These are phyloP conservation scores for Agaricus subrufescens DNA, from an alignment of 768 basidiomycete species.

Conservation along the genomic window DNA sequence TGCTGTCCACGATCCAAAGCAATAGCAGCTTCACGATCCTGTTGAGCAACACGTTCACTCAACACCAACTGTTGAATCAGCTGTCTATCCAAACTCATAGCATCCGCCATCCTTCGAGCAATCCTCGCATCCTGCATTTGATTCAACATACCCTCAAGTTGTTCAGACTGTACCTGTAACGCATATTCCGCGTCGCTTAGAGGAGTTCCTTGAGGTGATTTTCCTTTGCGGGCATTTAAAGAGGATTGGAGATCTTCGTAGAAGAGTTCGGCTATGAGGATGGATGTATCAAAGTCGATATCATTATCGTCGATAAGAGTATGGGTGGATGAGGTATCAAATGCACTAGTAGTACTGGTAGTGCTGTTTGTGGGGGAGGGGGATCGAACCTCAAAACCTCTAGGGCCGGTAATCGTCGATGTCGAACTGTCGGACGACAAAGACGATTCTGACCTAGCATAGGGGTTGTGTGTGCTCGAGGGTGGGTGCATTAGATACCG, in stretches of 20 bases:
- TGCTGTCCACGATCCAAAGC: constrained; percentile 26
- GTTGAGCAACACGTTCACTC: constrained; percentile 31
- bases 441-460: not conserved
- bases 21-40: constrained; percentile 38
- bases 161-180: constrained; percentile 33
- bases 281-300: constrained; percentile 31
- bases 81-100: constrained; percentile 29
- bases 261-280: constrained; percentile 35
- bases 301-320: not conserved
- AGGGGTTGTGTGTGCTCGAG: not conserved
- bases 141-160: constrained; percentile 23
- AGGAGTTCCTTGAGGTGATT: constrained; percentile 24
- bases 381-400: not conserved
- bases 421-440: not conserved
- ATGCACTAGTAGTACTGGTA: not conserved
- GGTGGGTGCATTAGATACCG: not conserved
- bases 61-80: constrained; percentile 25
- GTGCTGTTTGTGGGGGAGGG: not conserved
- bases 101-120: constrained; percentile 38
- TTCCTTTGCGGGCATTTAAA: constrained; percentile 28
- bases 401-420: not conserved
- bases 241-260: constrained; percentile 35
- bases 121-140: constrained; percentile 31
- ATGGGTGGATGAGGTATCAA: not conserved
- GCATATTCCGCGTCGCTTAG: constrained; percentile 43